Evolutionary conservation across 352 stramenopile species (phyloP).

Genomic region (Phytophthora pseudosyringae): DNA sequence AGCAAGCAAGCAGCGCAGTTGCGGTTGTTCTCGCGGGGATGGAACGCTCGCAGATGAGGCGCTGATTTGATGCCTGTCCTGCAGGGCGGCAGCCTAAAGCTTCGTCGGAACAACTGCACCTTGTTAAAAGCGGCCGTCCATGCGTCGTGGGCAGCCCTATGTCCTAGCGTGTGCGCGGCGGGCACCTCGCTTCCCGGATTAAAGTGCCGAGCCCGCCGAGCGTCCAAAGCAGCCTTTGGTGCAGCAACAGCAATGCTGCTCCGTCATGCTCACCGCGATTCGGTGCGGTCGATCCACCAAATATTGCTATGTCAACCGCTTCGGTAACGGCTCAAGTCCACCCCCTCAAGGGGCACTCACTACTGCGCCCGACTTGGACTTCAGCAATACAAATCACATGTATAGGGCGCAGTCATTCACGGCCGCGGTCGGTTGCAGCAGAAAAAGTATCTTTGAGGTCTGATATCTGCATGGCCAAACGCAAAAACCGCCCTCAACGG

Average conservation of each 20-base stretch:
- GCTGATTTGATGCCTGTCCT: conserved; percentile 18
- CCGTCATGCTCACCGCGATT: background rate
- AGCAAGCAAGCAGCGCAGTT: conserved; percentile 20
- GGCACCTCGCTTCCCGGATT: background rate
- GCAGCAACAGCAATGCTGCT: background rate
- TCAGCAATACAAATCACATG: background rate
- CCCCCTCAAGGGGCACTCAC: conserved; percentile 1
- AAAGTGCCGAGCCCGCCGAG: background rate
- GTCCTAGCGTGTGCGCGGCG: conserved; percentile 6
- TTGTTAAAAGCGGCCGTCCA: conserved; percentile 13
- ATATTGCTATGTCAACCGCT: conserved; percentile 34
- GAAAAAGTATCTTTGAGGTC: conserved; percentile 31
- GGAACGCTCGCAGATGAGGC: conserved; percentile 27
- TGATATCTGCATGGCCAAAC: conserved; percentile 17
- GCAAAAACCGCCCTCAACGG: conserved; percentile 7
- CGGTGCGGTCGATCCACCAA: conserved; percentile 19
- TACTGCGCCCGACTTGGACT: conserved; percentile 10
- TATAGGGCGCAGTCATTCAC: conserved; percentile 9
- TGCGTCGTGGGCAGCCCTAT: conserved; percentile 4
- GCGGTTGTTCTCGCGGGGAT: conserved; percentile 28
- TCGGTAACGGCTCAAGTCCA: conserved; percentile 16
- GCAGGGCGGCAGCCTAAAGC: conserved; percentile 7
- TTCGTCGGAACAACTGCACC: conserved; percentile 23
- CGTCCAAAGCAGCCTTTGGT: too few relatives aligned
- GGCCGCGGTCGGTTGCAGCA: conserved; percentile 4